Evolutionary conservation across 495 filamentous ascomycete species (phyloP).

Genomic region (Trichoderma orchidacearum): DNA sequence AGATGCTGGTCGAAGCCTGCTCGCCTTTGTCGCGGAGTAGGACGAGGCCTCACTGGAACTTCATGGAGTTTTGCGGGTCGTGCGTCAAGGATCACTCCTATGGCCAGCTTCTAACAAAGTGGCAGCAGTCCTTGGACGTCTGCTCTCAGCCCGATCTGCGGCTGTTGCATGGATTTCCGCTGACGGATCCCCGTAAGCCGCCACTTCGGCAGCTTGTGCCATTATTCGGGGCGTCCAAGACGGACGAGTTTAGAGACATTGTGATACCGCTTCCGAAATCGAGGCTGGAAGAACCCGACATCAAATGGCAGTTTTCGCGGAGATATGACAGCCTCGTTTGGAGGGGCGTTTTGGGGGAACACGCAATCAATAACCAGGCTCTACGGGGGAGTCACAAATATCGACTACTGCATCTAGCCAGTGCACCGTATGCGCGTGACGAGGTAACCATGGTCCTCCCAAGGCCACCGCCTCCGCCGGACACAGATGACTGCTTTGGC

Average conservation of each 20-base stretch:
- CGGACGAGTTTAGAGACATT: conserved; percentile 51
- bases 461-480: no score
- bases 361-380: conserved; percentile 18
- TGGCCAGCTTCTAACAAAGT: conserved; percentile 52
- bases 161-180: conserved; percentile 56
- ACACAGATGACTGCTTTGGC: conserved; percentile 12
- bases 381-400: conserved; percentile 33
- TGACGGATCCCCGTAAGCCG: conserved; percentile 48
- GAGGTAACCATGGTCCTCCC: conserved; percentile 25
- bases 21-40: conserved; percentile 43
- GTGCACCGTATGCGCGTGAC: conserved; percentile 28
- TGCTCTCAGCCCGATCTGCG: conserved; percentile 75
- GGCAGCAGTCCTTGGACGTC: conserved; percentile 47
- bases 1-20: conserved; percentile 37
- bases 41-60: conserved; percentile 36
- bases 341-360: conserved; percentile 36
- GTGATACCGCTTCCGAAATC: conserved; percentile 69
- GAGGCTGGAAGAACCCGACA: conserved; percentile 31
- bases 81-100: conserved; percentile 55
- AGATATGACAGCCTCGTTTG: conserved; percentile 47
- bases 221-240: conserved; percentile 61
- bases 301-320: conserved; percentile 28
- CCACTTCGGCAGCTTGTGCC: conserved; percentile 51
- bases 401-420: conserved; percentile 47
- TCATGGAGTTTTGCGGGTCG: conserved; percentile 41